phyloP scores from a whole-genome alignment of 441 rosid genomes.

The Codiaeum variegatum region DNA sequence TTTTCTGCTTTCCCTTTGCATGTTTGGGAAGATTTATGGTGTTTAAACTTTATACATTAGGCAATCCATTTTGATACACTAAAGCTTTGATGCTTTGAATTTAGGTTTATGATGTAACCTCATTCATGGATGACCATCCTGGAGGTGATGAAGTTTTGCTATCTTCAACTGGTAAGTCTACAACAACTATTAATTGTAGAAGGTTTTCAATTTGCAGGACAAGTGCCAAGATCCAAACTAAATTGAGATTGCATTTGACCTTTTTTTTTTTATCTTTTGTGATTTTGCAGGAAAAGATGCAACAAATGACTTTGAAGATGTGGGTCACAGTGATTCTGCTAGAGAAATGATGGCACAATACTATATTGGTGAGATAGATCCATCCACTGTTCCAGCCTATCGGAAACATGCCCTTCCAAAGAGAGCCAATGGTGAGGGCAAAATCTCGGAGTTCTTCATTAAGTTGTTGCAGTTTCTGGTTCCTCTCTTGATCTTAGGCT shows the following conservation, averaged over 20 bases:
- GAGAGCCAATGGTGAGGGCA: slow-evolving; percentile 44
- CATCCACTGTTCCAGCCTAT: slow-evolving; percentile 49
- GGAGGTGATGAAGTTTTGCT: slow-evolving; percentile 95
- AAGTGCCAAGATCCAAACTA: background rate
- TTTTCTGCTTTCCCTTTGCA: background rate
- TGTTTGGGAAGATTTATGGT: background rate
- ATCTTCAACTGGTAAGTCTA: slow-evolving; percentile 48
- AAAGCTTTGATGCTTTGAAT: slow-evolving; percentile 18
- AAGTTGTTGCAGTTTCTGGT: slow-evolving; percentile 80
- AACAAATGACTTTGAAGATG: slow-evolving; percentile 85
- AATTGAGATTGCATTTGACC: background rate
- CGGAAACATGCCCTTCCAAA: slow-evolving; percentile 48
- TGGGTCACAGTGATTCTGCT: slow-evolving; percentile 89
- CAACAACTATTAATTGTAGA: background rate
- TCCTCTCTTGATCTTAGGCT: slow-evolving; percentile 74
- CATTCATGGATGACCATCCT: slow-evolving; percentile 96
- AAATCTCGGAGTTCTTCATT: slow-evolving; percentile 55
- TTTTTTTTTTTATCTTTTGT: background rate
- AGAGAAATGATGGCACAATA: slow-evolving; percentile 73
- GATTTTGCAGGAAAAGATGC: slow-evolving; percentile 69
- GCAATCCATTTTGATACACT: background rate
- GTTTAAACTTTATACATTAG: background rate
- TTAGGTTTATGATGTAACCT: slow-evolving; percentile 86
- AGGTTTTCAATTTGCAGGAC: background rate
- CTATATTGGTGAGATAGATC: slow-evolving; percentile 69